Percentiles rank a stretch among this genome's conserved stretches.
Evolutionary conservation across 2,329 filamentous ascomycete species (phyloP).

Genomic region (Exserohilum rostratum): DNA sequence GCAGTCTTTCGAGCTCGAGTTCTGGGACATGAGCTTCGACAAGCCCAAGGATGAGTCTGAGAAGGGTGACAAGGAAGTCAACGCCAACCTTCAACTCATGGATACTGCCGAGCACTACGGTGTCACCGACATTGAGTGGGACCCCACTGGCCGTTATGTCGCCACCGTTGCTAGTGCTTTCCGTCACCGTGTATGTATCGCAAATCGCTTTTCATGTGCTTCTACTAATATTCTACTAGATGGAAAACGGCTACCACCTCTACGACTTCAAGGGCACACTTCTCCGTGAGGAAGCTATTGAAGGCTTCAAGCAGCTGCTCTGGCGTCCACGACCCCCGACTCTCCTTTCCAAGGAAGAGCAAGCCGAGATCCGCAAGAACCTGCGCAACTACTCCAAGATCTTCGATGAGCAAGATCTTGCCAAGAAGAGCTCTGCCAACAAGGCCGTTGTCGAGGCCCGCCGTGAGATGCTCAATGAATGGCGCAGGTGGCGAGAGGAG

Average conservation of each 20-base stretch:
- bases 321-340: conserved; percentile 92
- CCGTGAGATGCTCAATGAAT: conserved; percentile 82
- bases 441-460: conserved; percentile 90
- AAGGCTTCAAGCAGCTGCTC: conserved; percentile 97
- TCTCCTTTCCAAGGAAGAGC: conserved; percentile 94
- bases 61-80: conserved; percentile 90
- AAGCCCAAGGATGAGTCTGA: conserved; percentile 77
- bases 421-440: conserved; percentile 92
- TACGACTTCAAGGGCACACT: conserved; percentile 94
- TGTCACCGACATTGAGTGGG: conserved; percentile 97
- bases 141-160: conserved; percentile 92
- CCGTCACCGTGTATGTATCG: conserved; percentile 83
- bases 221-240: conserved; percentile 59
- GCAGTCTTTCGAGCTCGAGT: conserved; percentile 94
- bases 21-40: conserved; percentile 97
- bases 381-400: conserved; percentile 92
- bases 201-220: conserved; percentile 39
- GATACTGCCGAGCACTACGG: conserved; percentile 94
- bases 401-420: conserved; percentile 94
- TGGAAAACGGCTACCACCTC: conserved; percentile 99
- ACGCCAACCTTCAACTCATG: conserved; percentile 94
- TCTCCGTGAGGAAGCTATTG: conserved; percentile 86
- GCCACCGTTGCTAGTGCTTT: conserved; percentile 91
- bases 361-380: conserved; percentile 98
- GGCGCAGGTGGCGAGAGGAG: conserved; percentile 80